Conservation (phyloP, 306 rosid genomes). For the Begonia masoniana region DNA sequence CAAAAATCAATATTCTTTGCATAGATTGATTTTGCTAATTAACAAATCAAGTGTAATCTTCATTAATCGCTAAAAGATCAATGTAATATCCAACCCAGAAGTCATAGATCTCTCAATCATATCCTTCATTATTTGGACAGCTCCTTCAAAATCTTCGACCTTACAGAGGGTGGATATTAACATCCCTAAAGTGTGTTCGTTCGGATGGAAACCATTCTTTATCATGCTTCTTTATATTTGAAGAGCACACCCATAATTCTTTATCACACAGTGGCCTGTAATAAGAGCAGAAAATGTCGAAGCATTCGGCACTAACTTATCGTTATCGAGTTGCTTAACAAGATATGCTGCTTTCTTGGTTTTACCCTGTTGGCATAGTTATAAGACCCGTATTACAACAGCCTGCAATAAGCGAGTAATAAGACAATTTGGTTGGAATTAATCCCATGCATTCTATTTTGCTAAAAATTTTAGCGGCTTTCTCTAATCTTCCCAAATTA, state of each 20-base stretch:
- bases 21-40: no score
- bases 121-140: no score
- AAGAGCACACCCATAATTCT: conserved; percentile 54
- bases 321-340: conserved; percentile 51
- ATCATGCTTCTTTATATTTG: conserved; percentile 58
- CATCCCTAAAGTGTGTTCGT: no score
- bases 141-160: no score
- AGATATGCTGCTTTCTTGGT: conserved; percentile 73
- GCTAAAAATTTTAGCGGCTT: conserved; percentile 34
- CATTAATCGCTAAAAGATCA: no score
- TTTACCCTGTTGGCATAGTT: conserved; percentile 61
- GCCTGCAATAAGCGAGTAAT: conserved; percentile 61
- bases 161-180: no score
- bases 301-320: conserved; percentile 50
- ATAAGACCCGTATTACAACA: conserved; percentile 53
- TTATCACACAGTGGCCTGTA: conserved; percentile 46
- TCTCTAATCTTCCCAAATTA: conserved; percentile 43
- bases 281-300: conserved; percentile 75
- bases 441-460: conserved; percentile 57
- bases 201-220: conserved; percentile 46
- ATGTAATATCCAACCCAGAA: no score
- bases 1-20: no score
- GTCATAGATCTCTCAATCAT: no score
- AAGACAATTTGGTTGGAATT: conserved; percentile 48
- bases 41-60: no score